These are phyloP conservation scores for Parachlorella kessleri DNA, from an alignment of 139 green algal species.

Conservation along the genomic window DNA sequence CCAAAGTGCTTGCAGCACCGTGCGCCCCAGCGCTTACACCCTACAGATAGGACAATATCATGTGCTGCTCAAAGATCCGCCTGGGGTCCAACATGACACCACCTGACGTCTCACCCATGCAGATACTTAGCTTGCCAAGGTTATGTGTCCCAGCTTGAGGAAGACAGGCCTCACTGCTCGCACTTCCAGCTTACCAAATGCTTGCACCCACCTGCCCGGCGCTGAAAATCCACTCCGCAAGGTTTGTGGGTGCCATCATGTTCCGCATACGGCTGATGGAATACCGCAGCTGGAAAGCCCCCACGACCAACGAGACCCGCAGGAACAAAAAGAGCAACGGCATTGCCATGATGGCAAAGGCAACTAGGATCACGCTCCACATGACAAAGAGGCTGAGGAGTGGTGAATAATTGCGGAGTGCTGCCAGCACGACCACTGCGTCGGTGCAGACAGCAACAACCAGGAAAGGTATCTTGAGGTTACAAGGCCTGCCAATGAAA, in stretches of 20 bases:
- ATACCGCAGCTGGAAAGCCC: slow-evolving; percentile 21
- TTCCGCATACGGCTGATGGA: slow-evolving; percentile 15
- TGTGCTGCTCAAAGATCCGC: too few relatives aligned
- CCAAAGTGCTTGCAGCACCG: too few relatives aligned
- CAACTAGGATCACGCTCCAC: slow-evolving; percentile 19
- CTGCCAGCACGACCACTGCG: background rate
- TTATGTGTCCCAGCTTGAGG: too few relatives aligned
- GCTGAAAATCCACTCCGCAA: background rate
- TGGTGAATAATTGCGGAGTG: slow-evolving; percentile 2
- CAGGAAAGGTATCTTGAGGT: background rate
- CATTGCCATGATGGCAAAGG: slow-evolving; percentile 20
- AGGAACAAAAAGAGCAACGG: slow-evolving; percentile 15
- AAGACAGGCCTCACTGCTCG: too few relatives aligned
- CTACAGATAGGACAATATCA: too few relatives aligned
- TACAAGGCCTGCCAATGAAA: background rate
- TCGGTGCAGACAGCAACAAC: background rate
- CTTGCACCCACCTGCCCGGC: background rate
- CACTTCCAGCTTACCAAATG: too few relatives aligned
- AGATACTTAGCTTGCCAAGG: too few relatives aligned
- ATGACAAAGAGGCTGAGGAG: slow-evolving; percentile 21
- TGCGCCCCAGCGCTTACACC: too few relatives aligned
- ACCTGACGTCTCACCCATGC: too few relatives aligned
- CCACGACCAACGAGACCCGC: slow-evolving; percentile 6
- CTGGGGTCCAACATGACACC: too few relatives aligned
- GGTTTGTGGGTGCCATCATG: slow-evolving; percentile 9